Evolutionary conservation across 495 filamentous ascomycete species (phyloP).

Genomic region (Penicillium samsonianum): DNA sequence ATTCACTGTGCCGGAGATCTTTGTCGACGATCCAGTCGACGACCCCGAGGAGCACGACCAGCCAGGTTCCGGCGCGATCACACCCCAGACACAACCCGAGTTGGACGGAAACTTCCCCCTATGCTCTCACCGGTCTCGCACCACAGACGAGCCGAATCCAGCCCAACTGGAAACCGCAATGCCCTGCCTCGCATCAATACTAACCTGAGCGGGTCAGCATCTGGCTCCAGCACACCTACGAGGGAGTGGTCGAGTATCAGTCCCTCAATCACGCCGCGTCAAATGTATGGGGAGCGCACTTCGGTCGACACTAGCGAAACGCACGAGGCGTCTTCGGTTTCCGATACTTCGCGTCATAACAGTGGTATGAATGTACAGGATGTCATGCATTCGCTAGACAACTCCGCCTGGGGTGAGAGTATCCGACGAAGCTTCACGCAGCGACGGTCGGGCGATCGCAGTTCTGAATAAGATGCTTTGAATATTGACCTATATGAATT

Average conservation of each 20-base stretch:
- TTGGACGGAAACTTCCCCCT: constrained; percentile 23
- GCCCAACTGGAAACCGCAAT: constrained; percentile 23
- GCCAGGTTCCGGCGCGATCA: constrained; percentile 23
- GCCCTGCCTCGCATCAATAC: constrained; percentile 47
- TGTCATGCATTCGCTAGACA: constrained; percentile 77
- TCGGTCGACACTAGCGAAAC: constrained; percentile 34
- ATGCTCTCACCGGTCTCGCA: constrained; percentile 44
- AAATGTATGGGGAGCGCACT: constrained; percentile 29
- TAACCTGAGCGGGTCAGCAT: constrained; percentile 32
- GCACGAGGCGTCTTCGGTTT: constrained; percentile 14
- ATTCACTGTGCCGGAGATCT: constrained; percentile 86
- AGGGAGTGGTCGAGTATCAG: constrained; percentile 49
- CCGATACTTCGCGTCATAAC: constrained; percentile 44
- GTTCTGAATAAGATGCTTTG: constrained; percentile 15
- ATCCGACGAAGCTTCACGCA: constrained; percentile 85
- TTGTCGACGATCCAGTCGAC: constrained; percentile 69
- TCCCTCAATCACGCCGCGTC: constrained; percentile 44
- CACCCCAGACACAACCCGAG: constrained; percentile 25
- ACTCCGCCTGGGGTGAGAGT: constrained; percentile 90
- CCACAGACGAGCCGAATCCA: constrained; percentile 30
- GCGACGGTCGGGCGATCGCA: constrained; percentile 52
- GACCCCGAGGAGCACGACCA: constrained; percentile 28
- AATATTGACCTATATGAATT: constrained; percentile 9
- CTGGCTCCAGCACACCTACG: constrained; percentile 37
- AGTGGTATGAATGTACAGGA: constrained; percentile 76